Percentiles rank a stretch among this genome's conserved stretches.
Evolutionary conservation across 1,139 yeast species (phyloP).

Genomic region (Sugiyamaella sp.): DNA sequence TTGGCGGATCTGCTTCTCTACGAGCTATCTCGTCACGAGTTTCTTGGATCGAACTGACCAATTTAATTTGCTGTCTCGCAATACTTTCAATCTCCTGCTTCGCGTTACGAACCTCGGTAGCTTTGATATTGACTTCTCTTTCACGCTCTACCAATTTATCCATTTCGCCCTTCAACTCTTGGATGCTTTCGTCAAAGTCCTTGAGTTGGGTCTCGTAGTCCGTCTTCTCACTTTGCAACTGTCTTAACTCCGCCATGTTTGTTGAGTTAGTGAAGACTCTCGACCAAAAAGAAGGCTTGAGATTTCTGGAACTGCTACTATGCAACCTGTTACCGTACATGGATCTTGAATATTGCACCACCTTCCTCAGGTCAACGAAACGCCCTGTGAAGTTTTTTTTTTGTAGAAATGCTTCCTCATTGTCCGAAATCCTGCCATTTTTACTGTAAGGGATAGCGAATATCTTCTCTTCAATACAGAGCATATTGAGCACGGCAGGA

Average conservation of each 20-base stretch:
- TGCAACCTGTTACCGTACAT: constrained; percentile 8
- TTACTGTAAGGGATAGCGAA: constrained; percentile 67
- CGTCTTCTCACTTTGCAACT: not conserved
- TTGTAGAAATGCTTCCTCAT: constrained; percentile 10
- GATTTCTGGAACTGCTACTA: not conserved
- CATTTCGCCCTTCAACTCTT: constrained; percentile 4
- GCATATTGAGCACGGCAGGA: constrained; percentile 68
- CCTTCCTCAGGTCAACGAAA: constrained; percentile 18
- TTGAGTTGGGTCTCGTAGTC: not conserved
- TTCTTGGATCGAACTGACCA: not conserved
- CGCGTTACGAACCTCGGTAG: not conserved
- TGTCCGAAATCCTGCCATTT: not conserved
- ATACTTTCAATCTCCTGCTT: not conserved
- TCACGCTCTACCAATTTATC: not conserved
- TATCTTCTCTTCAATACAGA: constrained; percentile 61
- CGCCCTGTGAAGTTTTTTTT: constrained; percentile 6
- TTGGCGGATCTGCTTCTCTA: constrained; percentile 14
- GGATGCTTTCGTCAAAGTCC: constrained; percentile 11
- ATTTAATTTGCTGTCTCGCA: not conserved
- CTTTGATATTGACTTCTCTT: not conserved
- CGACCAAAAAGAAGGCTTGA: constrained; percentile 8
- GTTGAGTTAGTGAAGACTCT: not conserved
- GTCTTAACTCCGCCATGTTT: not conserved
- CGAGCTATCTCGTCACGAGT: not conserved
- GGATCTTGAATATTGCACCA: constrained; percentile 8